A percentile compares a stretch with the other conserved stretches of the same genome.
Evolutionary conservation across 805 yeast species (phyloP).

Genomic region (Saturnispora ahearnii): DNA sequence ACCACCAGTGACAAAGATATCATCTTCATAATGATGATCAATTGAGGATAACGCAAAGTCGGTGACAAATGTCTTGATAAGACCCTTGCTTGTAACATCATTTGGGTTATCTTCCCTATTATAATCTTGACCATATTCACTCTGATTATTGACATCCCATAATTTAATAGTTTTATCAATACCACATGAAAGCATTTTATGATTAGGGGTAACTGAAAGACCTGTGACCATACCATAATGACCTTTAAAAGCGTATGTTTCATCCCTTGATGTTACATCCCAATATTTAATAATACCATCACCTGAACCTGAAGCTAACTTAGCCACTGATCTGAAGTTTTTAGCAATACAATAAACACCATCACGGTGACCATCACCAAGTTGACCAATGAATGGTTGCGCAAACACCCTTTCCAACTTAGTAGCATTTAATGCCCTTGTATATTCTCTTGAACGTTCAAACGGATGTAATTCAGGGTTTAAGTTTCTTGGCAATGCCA

Average conservation of each 20-base stretch:
- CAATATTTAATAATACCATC: conserved; percentile 94
- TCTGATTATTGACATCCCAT: conserved; percentile 64
- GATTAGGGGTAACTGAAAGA: conserved; percentile 60
- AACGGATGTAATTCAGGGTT: conserved; percentile 95
- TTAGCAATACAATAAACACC: conserved; percentile 86
- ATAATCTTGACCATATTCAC: conserved; percentile 17
- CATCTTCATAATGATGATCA: conserved; percentile 75
- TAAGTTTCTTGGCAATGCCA: conserved; percentile 78
- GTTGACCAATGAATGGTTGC: conserved; percentile 90
- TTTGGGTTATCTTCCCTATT: conserved; percentile 16
- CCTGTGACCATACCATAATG: conserved; percentile 90
- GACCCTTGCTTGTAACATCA: conserved; percentile 36
- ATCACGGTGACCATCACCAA: conserved; percentile 92
- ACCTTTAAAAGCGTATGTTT: conserved; percentile 69
- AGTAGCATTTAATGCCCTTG: conserved; percentile 90
- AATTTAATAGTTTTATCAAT: conserved; percentile 82
- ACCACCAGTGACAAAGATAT: conserved; percentile 85
- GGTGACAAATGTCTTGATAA: conserved; percentile 72
- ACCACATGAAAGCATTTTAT: conserved; percentile 64
- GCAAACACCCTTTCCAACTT: conserved; percentile 96
- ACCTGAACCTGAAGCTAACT: conserved; percentile 86
- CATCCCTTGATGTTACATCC: conserved; percentile 77
- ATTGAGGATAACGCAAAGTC: conserved; percentile 76
- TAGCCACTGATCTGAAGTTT: conserved; percentile 58
- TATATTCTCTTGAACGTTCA: conserved; percentile 93